A percentile compares a stretch with the other conserved stretches of the same genome.
Evolutionary conservation across 495 filamentous ascomycete species (phyloP).

Genomic region (Hypoxylon trugodes): DNA sequence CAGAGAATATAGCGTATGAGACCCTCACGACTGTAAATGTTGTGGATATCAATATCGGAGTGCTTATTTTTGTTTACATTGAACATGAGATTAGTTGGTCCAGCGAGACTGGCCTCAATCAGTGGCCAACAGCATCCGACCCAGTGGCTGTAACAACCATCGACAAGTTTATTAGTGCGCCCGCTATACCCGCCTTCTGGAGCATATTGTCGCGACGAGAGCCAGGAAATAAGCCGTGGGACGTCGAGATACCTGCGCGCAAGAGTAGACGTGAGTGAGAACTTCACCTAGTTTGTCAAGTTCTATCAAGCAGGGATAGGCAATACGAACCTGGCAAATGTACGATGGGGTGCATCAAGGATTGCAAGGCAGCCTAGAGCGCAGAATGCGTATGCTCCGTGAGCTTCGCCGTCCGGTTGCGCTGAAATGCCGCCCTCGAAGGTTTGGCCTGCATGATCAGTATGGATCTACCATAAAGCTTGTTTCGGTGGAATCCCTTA

Average conservation of each 20-base stretch:
- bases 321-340: constrained; percentile 67
- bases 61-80: constrained; percentile 36
- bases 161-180: constrained; percentile 96
- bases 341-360: constrained; percentile 76
- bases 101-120: constrained; percentile 78
- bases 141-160: constrained; percentile 98
- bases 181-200: constrained; percentile 93
- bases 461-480: constrained; percentile 16
- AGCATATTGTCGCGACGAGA: constrained; percentile 85
- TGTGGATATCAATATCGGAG: constrained; percentile 44
- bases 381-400: constrained; percentile 97
- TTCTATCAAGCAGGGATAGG: constrained; percentile 7
- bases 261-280: constrained; percentile 19
- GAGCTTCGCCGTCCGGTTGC: constrained; percentile 84
- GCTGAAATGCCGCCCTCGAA: constrained; percentile 92
- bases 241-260: constrained; percentile 76
- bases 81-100: constrained; percentile 45
- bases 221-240: constrained; percentile 79
- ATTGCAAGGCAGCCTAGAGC: constrained; percentile 87
- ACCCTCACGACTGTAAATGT: constrained; percentile 83
- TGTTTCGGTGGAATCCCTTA: constrained; percentile 52
- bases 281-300: background rate
- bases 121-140: constrained; percentile 93
- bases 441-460: constrained; percentile 73
- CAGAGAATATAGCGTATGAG: constrained; percentile 85